Base-by-base conservation (phyloP, 352 stramenopile species). In the Globisporangium parvum region DNA sequence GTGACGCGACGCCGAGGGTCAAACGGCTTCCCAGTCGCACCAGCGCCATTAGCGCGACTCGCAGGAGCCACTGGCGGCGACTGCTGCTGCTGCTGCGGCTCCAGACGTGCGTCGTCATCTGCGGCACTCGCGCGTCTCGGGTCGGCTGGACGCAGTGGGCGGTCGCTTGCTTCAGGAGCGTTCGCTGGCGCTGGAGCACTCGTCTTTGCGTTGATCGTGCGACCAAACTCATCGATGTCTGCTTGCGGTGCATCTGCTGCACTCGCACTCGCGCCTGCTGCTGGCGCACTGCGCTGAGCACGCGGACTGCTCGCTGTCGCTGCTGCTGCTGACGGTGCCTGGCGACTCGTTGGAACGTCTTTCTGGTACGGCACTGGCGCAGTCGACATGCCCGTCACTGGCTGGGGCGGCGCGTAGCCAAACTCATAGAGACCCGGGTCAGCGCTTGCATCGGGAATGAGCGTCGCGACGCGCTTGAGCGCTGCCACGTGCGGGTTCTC, bases 361-460 rank as follows among this genome's bases (percentile, higher is more conserved):
- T 62, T 62, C n/a, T 75, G 73, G 53, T 80, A 88, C 8, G 78
- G 80, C 41, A 91, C 65, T 17, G 70, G 62, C 41, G 72, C 61
- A 26, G 31, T 65, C 18, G 77, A 80, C 42, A 90, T 71, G 3
- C 80, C 83, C 1, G 62, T 72, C 9, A 52, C 42, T 31, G 83
- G 83, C 35, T 84, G 62, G 9, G 83, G 83, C 14, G 83, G 83
- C 35, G 83, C 83, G 48, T 91, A 93, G 12, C 83, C 83, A 47
- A 73, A 89, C 18, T 57, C 66, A 50, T 86, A 93, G 3, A 90
- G 64, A 5, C 80, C 73, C 4, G 60, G 58, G 10, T 88, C 79
- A 12, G 59, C 60, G 15, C 60, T 70, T 48, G 69, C 70, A 46
- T 87, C 74, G 1, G 59, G 72, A 12, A 85, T 57, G 42, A 74